phyloP scores from a whole-genome alignment of 352 stramenopile species.

The Phytophthora aleatoria region DNA sequence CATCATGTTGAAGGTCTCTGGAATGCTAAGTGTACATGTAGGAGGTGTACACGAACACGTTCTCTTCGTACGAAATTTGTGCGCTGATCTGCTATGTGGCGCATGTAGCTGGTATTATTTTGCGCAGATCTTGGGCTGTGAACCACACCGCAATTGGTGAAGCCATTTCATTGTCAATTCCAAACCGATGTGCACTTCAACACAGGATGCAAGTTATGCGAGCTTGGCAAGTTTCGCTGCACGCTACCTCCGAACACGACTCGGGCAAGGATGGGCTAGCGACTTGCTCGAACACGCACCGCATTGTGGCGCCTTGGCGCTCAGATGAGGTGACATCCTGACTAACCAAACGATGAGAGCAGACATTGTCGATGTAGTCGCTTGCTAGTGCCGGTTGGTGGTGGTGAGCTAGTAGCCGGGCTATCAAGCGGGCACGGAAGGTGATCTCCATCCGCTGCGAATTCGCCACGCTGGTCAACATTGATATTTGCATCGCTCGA shows the following conservation, averaged over 20 bases:
- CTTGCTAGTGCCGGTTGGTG: slow-evolving; percentile 3
- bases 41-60: not conserved
- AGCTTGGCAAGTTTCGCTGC: slow-evolving; percentile 33
- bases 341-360: slow-evolving; percentile 27
- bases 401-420: not conserved
- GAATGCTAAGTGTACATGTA: slow-evolving; percentile 13
- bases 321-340: slow-evolving; percentile 25
- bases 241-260: slow-evolving; percentile 21
- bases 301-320: slow-evolving; percentile 8
- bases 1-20: slow-evolving; percentile 24
- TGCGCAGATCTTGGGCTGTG: slow-evolving; percentile 27
- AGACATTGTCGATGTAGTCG: not conserved
- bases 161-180: slow-evolving; percentile 5
- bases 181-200: slow-evolving; percentile 31
- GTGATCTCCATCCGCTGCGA: slow-evolving; percentile 2
- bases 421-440: not conserved
- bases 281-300: slow-evolving; percentile 26
- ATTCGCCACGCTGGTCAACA: slow-evolving; percentile 3
- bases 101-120: slow-evolving; percentile 28
- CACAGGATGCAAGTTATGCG: slow-evolving; percentile 8
- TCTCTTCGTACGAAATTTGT: slow-evolving; percentile 24
- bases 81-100: slow-evolving; percentile 31
- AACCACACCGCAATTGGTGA: slow-evolving; percentile 9
- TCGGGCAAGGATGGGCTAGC: slow-evolving; percentile 28
- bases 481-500: not conserved